These are phyloP conservation scores for Dioscorea cayenensis DNA, from an alignment of 116 monocot species.

Conservation along the genomic window DNA sequence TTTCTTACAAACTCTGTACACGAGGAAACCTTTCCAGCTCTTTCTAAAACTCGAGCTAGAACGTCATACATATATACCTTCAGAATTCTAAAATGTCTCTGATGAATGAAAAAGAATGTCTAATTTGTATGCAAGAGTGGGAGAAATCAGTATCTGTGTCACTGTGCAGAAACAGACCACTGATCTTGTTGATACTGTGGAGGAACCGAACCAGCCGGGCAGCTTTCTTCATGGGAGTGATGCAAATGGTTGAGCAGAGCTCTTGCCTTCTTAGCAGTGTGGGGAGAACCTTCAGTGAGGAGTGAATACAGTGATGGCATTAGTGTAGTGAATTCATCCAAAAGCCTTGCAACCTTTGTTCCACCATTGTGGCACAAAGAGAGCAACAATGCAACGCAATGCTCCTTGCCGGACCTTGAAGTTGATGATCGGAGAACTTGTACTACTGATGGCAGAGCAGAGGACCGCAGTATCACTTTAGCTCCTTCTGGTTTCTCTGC, in stretches of 20 bases:
- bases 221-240: constrained; percentile 14
- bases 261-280: constrained; percentile 56
- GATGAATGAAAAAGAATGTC: not conserved
- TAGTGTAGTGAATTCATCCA: constrained; percentile 36
- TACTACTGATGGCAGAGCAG: constrained; percentile 23
- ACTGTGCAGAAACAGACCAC: constrained; percentile 25
- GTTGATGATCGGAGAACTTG: constrained; percentile 36
- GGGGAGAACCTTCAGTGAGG: constrained; percentile 37
- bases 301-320: constrained; percentile 58
- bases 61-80: not conserved
- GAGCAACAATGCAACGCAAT: constrained; percentile 48
- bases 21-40: not conserved
- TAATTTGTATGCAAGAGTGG: not conserved
- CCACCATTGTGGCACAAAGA: constrained; percentile 59
- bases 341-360: constrained; percentile 15
- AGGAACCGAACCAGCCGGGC: not conserved
- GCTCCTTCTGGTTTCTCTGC: constrained; percentile 53
- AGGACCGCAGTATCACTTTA: constrained; percentile 23
- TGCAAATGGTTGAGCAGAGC: constrained; percentile 58
- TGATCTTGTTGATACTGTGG: constrained; percentile 13
- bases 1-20: too few species aligned
- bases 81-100: not conserved
- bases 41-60: constrained; percentile 4
- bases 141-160: not conserved
- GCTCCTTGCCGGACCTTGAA: constrained; percentile 39